Evolutionary conservation across 371 early-diverging fungal species (phyloP).

Genomic region (Lichtheimia hyalospora): DNA sequence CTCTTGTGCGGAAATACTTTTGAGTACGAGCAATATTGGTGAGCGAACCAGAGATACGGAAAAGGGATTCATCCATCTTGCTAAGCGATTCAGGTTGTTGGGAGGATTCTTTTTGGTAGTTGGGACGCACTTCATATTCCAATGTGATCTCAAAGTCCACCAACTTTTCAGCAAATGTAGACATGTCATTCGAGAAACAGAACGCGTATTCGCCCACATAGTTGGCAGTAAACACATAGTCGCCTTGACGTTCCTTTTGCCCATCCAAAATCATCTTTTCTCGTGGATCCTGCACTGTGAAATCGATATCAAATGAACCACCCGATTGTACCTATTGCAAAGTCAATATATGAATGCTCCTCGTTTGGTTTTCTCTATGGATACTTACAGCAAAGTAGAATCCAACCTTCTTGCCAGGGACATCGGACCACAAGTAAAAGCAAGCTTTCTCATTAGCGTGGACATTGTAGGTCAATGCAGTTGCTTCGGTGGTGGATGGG

Average conservation of each 20-base stretch:
- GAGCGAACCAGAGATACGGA: constrained; percentile 57
- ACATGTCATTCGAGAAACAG: constrained; percentile 91
- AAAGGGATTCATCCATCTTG: constrained; percentile 68
- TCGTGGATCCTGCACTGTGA: constrained; percentile 73
- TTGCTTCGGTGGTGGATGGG: constrained; percentile 32
- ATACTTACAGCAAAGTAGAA: constrained; percentile 94
- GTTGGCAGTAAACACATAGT: constrained; percentile 84
- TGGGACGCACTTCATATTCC: constrained; percentile 74
- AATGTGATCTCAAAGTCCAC: constrained; percentile 90
- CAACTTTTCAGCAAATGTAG: constrained; percentile 88
- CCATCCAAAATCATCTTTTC: constrained; percentile 64
- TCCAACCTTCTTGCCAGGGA: constrained; percentile 81
- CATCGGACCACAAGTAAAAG: constrained; percentile 71
- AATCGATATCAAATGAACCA: constrained; percentile 92
- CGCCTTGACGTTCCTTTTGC: constrained; percentile 86
- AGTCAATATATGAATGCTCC: no score
- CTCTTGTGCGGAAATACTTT: constrained; percentile 82
- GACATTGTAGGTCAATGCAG: constrained; percentile 84
- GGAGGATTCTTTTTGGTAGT: constrained; percentile 11
- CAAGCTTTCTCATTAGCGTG: constrained; percentile 86
- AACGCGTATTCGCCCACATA: constrained; percentile 85
- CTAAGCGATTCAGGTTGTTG: constrained; percentile 51
- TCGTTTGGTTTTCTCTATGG: neutral
- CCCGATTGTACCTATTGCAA: constrained; percentile 82
- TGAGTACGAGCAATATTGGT: constrained; percentile 72